These are phyloP conservation scores for Ganoderma lingzhi DNA, from an alignment of 1,284 basidiomycete species.

Conservation along the genomic window DNA sequence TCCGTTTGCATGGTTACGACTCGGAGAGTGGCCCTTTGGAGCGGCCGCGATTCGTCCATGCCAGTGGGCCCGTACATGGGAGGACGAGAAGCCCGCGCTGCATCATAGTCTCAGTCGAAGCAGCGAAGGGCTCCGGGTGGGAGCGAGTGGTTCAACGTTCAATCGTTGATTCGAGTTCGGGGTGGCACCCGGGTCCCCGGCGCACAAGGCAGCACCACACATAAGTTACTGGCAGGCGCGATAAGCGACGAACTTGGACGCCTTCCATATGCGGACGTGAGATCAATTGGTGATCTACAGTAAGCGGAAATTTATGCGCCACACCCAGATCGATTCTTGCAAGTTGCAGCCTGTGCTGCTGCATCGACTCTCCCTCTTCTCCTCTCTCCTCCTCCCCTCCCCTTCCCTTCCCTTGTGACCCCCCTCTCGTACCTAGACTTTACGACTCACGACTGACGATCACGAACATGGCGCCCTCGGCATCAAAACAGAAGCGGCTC, in stretches of 20 bases:
- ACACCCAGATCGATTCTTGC: slow-evolving; percentile 29
- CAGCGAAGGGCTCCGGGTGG: not conserved
- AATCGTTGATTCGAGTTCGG: not conserved
- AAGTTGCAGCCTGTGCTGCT: slow-evolving; percentile 2
- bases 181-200: too few species aligned
- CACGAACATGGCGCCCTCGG: slow-evolving; percentile 72
- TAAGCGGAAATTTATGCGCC: slow-evolving; percentile 38
- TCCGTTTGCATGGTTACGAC: not conserved
- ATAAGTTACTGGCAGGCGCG: not conserved
- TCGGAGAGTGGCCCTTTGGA: not conserved
- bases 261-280: slow-evolving; percentile 15
- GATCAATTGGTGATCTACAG: slow-evolving; percentile 30
- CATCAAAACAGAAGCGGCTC: slow-evolving; percentile 87
- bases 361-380: slow-evolving; percentile 7
- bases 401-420: slow-evolving; percentile 13
- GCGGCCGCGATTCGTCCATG: not conserved
- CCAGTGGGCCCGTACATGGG: not conserved
- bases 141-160: slow-evolving; percentile 1
- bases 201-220: too few species aligned
- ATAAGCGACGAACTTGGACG: slow-evolving; percentile 9
- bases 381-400: slow-evolving; percentile 8
- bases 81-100: not conserved
- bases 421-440: not conserved
- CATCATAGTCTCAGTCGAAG: not conserved
- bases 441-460: not conserved